These are phyloP conservation scores for Cryphonectria naterciae DNA, from an alignment of 2,329 filamentous ascomycete genomes.

Conservation along the genomic window DNA sequence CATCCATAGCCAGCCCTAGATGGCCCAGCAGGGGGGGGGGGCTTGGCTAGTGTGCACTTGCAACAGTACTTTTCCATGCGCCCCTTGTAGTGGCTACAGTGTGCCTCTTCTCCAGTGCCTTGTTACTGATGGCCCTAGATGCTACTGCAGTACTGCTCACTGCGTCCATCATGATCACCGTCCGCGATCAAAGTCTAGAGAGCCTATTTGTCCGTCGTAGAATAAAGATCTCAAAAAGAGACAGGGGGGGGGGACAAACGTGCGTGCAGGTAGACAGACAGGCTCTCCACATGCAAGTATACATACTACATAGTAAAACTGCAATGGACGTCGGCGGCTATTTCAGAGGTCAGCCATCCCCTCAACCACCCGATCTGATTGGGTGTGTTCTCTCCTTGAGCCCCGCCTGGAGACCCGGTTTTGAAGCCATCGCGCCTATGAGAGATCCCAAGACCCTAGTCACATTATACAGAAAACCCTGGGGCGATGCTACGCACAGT, in stretches of 20 bases:
- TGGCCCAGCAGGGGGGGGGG: too few relatives aligned
- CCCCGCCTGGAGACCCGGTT: constrained; percentile 8
- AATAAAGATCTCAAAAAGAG: background rate
- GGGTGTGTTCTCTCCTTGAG: constrained; percentile 6
- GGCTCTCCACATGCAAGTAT: background rate
- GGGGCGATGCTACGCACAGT: constrained; percentile 11
- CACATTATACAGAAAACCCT: background rate
- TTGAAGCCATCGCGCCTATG: constrained; percentile 21
- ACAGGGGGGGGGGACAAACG: too few relatives aligned
- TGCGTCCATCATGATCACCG: background rate
- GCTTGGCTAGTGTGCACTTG: background rate
- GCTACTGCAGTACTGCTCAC: background rate
- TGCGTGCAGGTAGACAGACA: background rate
- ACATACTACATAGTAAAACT: background rate
- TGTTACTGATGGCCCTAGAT: background rate
- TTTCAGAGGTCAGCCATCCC: constrained; percentile 3
- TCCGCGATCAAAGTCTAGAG: background rate
- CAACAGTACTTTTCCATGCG: background rate
- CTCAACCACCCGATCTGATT: constrained; percentile 6
- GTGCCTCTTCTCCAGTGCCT: background rate
- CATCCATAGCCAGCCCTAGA: background rate
- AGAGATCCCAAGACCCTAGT: constrained; percentile 6
- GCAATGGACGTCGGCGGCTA: constrained; percentile 21
- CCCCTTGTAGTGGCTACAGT: background rate
- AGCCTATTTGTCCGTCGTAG: background rate